Percentiles rank a stretch among this genome's conserved stretches.
These are phyloP conservation scores for Pittosporum tobira DNA, from an alignment of 129 eudicot species.

Conservation along the genomic window DNA sequence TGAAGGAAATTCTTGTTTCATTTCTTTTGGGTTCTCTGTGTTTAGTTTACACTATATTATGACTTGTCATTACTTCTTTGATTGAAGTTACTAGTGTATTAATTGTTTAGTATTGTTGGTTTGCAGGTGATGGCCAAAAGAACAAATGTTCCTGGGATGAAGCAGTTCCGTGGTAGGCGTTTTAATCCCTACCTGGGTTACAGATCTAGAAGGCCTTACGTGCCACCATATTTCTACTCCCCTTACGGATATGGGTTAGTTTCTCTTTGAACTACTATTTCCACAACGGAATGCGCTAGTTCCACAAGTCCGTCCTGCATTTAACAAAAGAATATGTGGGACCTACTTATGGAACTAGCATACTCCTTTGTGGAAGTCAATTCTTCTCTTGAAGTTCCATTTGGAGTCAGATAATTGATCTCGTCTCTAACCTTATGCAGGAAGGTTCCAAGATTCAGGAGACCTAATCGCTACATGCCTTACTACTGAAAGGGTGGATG, in stretches of 20 bases:
- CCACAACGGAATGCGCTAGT: no score
- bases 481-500: slow-evolving; percentile 37
- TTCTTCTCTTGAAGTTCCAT: neutral
- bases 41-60: neutral
- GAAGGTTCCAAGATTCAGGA: slow-evolving; percentile 91
- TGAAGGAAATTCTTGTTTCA: no score
- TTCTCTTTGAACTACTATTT: no score
- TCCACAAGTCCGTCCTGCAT: no score
- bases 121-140: slow-evolving; percentile 77
- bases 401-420: neutral
- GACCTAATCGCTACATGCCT: slow-evolving; percentile 84
- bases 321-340: no score
- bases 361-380: no score
- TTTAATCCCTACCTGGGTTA: slow-evolving; percentile 56
- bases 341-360: no score
- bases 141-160: slow-evolving; percentile 97
- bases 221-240: slow-evolving; percentile 59
- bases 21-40: no score
- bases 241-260: slow-evolving; percentile 90
- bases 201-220: slow-evolving; percentile 71
- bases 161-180: slow-evolving; percentile 71
- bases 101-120: neutral
- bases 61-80: neutral
- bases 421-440: slow-evolving; percentile 33
- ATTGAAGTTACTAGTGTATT: no score